Conservation (phyloP, 2,329 filamentous ascomycete species). For the Dothideomycetes sp. region DNA sequence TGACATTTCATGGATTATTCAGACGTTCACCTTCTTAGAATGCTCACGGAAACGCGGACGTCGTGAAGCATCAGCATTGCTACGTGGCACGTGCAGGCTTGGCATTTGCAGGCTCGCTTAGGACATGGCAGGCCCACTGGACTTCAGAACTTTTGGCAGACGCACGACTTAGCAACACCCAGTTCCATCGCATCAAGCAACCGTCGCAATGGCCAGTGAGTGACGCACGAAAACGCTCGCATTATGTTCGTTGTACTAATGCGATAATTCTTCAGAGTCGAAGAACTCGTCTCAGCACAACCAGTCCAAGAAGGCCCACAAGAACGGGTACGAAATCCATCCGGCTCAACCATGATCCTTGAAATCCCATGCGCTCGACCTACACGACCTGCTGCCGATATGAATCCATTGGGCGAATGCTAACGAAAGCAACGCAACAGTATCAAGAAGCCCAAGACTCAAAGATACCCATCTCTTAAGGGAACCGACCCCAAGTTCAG, state of each 20-base stretch:
- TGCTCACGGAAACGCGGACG: too few species aligned
- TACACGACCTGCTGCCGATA: neutral
- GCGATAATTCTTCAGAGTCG: constrained; percentile 56
- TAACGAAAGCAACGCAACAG: constrained; percentile 35
- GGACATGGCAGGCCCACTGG: too few species aligned
- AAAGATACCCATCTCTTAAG: constrained; percentile 97
- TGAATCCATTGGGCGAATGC: neutral
- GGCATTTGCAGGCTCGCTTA: too few species aligned
- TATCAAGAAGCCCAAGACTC: constrained; percentile 99
- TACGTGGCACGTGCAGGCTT: too few species aligned
- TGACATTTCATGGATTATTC: too few species aligned
- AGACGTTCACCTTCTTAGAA: too few species aligned
- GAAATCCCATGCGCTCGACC: neutral
- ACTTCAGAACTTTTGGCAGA: neutral
- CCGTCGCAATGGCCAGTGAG: constrained; percentile 61
- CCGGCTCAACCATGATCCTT: neutral
- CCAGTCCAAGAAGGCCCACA: constrained; percentile 96
- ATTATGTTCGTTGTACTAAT: too few species aligned
- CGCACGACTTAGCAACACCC: neutral
- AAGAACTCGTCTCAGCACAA: constrained; percentile 99
- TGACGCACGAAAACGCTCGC: constrained; percentile 23
- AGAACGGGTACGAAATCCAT: constrained; percentile 69
- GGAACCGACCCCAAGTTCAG: constrained; percentile 99
- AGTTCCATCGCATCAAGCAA: constrained; percentile 12
- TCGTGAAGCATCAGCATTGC: too few species aligned